Percentiles rank a stretch among this genome's conserved stretches.
phyloP scores from a whole-genome alignment of 306 rosid genomes.

The Glycine soja region DNA sequence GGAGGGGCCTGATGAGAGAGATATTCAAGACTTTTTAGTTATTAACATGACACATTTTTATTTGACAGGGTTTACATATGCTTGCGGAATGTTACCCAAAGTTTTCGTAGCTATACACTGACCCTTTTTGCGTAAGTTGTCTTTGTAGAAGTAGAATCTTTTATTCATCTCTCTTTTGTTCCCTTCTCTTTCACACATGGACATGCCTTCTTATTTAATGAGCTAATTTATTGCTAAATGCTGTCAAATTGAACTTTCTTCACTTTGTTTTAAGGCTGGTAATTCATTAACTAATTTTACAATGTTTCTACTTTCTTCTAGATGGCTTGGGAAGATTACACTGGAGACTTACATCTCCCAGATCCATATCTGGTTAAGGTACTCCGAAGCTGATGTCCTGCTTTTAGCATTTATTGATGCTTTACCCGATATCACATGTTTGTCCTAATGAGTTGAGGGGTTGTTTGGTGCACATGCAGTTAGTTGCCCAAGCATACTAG shows the following conservation, averaged over 20 bases:
- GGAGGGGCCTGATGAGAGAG: constrained; percentile 6
- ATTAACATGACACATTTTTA: constrained; percentile 36
- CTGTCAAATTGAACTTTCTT: constrained; percentile 31
- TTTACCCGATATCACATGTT: neutral
- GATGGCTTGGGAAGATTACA: constrained; percentile 99
- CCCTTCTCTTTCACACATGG: neutral
- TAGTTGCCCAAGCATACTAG: neutral
- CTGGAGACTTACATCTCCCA: constrained; percentile 97
- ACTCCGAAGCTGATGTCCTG: constrained; percentile 40
- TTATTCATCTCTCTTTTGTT: constrained; percentile 33
- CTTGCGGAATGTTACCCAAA: constrained; percentile 87
- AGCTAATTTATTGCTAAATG: constrained; percentile 26
- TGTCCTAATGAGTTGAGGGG: constrained; percentile 28
- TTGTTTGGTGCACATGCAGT: constrained; percentile 17
- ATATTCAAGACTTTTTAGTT: constrained; percentile 28
- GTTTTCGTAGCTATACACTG: constrained; percentile 77
- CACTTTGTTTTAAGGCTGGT: constrained; percentile 37
- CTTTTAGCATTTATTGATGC: constrained; percentile 31
- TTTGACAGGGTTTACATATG: constrained; percentile 81
- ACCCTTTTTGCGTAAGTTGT: constrained; percentile 86
- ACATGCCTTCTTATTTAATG: neutral
- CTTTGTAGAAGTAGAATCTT: constrained; percentile 30
- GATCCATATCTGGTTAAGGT: constrained; percentile 98
- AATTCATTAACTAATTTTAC: constrained; percentile 28
- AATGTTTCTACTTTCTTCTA: constrained; percentile 46